Evolutionary conservation across 768 basidiomycete species (phyloP), one percentile per base, ranked within the genome.

Genomic region (Sistotremastrum suecicum): DNA sequence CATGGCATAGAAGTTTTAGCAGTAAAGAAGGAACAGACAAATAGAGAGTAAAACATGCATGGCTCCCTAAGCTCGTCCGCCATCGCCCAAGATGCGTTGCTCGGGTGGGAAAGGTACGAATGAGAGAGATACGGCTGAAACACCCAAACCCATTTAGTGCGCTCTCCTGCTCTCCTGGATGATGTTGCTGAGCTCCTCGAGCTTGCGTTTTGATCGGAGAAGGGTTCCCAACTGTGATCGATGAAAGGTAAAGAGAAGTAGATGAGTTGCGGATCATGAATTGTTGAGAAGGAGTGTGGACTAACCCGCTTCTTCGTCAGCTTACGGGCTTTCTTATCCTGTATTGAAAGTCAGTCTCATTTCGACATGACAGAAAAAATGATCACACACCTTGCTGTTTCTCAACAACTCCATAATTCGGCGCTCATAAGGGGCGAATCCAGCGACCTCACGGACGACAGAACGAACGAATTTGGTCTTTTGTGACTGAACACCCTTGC

Each of bases 261-360:
- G 34, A 5, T n/a, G 12, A 49, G 46, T 31, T 28, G 6, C n/a
- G 20, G 34, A 10, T 11, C 7, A 3, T 20, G 7, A 20, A 7
- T 9, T 43, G 28, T 28, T 41, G 9, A 33, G 4, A 34, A 47
- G 42, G 28, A 34, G 39, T 4, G 9, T 20, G 47, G n/a, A 78
- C 82, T 56, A 60, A 95, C 94, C 75, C 91, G 82, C 75, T 94
- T 97, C 82, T 99, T 99, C 57, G 91, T 92, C 74, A 98, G 72
- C 73, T 98, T 98, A 66, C 90, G 77, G 49, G 94, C 94, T 70
- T 94, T 97, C 80, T 99, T 99, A 66, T 99, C 94, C 90, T 90
- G 58, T 39, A 47, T 41, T 20, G 42, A 39, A 37, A 37, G 43
- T 48, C 47, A 40, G 47, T n/a, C 44, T 39, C 35, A 48, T 39